Evolutionary conservation across 352 stramenopile genomes (phyloP), one percentile per base, ranked within the genome.

Genomic region (Aphanomyces stellatus): DNA sequence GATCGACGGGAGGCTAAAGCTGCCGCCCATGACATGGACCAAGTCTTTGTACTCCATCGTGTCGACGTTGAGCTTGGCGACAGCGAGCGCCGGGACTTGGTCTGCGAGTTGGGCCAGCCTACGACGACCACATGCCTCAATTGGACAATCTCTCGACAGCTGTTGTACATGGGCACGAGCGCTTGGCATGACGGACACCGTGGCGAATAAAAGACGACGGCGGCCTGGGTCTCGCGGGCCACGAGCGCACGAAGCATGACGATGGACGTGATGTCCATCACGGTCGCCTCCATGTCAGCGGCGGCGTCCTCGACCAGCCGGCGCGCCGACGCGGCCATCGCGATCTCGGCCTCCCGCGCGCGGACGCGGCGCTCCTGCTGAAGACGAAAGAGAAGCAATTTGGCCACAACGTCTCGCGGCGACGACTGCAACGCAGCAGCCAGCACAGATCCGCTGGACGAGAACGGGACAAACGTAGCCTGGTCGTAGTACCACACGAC

Each of bases 141-240:
- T n/a, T n/a, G n/a, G n/a, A n/a, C n/a, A n/a, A n/a, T n/a, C n/a
- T n/a, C n/a, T n/a, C n/a, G n/a, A n/a, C n/a, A n/a, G n/a, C n/a
- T n/a, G n/a, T n/a, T 8, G 7, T 51, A 51, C 42, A 13, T 13
- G 8, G 42, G 42, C 8, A 51, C 6, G 7, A 51, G 42, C 8
- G 42, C 42, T 27, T 22, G n/a, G 42, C 57, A 65, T 2, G 57
- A 65, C 30, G 57, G 22, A 28, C 57, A 65, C 57, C 57, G 57
- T 1, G 35, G 22, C 41, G 57, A 65, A 27, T 65, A 65, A 37
- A 53, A 65, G 2, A 34, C 43, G 4, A 65, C n/a, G 8, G 53
- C 19, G 1, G 41, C 41, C 57, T n/a, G 22, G 3, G 4, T 1
- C 13, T 8, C 10, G 17, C 24, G 49, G 24, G 43, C 43, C 15